A percentile compares a stretch with the other conserved stretches of the same genome.
Conservation (phyloP, 2,329 filamentous ascomycete genomes). For the Leptographium wingfieldii region DNA sequence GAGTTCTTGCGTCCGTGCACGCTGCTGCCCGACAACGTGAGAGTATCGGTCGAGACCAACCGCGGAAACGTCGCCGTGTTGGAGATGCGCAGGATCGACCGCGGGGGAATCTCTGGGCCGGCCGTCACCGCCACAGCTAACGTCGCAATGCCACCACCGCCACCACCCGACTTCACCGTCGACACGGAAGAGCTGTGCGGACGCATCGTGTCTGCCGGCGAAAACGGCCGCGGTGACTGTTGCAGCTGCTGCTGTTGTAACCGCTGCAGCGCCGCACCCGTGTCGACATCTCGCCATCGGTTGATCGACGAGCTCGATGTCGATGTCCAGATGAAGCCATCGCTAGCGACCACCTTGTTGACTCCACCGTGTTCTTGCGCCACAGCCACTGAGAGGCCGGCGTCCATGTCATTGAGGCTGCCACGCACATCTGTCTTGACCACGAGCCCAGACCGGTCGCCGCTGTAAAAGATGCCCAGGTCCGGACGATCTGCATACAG, state of each 20-base stretch:
- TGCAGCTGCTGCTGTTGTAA: neutral
- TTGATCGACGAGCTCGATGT: constrained; percentile 88
- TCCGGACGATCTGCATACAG: constrained; percentile 79
- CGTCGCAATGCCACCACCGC: constrained; percentile 13
- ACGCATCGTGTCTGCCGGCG: constrained; percentile 5
- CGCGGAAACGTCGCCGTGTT: constrained; percentile 68
- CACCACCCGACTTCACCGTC: constrained; percentile 17
- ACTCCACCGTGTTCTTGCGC: constrained; percentile 85
- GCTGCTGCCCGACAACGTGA: constrained; percentile 30
- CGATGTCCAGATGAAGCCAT: constrained; percentile 77
- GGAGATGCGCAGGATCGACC: constrained; percentile 69
- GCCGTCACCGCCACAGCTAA: constrained; percentile 10
- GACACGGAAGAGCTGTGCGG: constrained; percentile 17
- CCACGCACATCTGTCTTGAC: constrained; percentile 86
- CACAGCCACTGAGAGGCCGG: constrained; percentile 80
- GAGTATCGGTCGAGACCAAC: constrained; percentile 37
- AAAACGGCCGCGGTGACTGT: constrained; percentile 3
- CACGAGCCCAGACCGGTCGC: constrained; percentile 83
- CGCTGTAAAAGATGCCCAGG: constrained; percentile 85
- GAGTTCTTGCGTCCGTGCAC: constrained; percentile 37
- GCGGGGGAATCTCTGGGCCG: constrained; percentile 56
- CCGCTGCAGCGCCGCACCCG: constrained; percentile 45
- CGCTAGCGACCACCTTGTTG: constrained; percentile 52
- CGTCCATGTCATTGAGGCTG: constrained; percentile 43
- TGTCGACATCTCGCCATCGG: constrained; percentile 80